Percentiles rank a stretch among this genome's conserved stretches.
phyloP scores from a whole-genome alignment of 169 alveolate genomes.

The Fabrea salina region DNA sequence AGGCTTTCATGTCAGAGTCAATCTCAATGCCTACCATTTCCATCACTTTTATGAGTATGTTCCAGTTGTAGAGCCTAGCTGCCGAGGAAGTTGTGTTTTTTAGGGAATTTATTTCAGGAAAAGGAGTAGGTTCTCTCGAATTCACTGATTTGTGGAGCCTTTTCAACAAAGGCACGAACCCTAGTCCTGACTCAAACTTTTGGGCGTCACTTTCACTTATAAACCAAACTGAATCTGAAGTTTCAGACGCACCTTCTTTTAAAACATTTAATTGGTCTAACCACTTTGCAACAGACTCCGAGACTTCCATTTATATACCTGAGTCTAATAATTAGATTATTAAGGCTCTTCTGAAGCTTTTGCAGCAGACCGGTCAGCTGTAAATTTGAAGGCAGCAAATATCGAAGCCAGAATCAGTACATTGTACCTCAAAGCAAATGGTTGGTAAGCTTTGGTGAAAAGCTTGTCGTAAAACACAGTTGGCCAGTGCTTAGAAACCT shows the following conservation, averaged over 20 bases:
- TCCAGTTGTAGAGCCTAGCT: conserved; percentile 70
- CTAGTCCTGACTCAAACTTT: conserved; percentile 18
- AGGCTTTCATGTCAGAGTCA: conserved; percentile 54
- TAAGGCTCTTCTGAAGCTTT: too few species aligned
- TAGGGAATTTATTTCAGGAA: conserved; percentile 29
- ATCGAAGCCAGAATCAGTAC: background rate
- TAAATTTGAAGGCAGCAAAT: too few species aligned
- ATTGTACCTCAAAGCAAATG: background rate
- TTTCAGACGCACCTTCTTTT: background rate
- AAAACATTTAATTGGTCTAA: background rate
- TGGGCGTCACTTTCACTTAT: conserved; percentile 22
- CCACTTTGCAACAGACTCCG: conserved; percentile 6
- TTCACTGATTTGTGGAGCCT: background rate
- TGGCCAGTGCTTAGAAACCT: background rate
- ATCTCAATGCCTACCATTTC: conserved; percentile 33
- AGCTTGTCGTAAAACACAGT: background rate
- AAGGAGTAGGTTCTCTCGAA: background rate
- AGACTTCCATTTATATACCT: conserved; percentile 22
- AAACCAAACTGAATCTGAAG: background rate
- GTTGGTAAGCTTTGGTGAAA: conserved; percentile 2
- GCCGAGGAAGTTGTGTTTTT: conserved; percentile 41
- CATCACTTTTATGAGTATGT: conserved; percentile 41
- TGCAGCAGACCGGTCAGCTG: too few species aligned
- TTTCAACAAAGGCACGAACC: conserved; percentile 15
- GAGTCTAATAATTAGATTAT: too few species aligned